Conservation (phyloP, 2,329 filamentous ascomycete genomes). For the Onygenales sp. region DNA sequence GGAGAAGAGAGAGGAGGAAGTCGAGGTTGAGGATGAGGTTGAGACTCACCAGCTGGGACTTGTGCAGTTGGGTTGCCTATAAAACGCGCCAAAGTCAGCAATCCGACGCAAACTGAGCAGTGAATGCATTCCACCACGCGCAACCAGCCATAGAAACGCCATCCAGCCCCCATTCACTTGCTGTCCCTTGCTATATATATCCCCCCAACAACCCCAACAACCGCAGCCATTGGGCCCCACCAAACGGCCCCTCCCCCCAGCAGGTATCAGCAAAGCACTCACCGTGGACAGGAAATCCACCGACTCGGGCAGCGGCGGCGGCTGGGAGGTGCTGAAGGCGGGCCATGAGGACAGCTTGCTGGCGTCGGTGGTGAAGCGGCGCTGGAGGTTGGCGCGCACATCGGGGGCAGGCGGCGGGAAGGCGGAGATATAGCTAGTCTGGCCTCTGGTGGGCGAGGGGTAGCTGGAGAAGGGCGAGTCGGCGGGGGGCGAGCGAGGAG, state of each 20-base stretch:
- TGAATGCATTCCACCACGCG: neutral
- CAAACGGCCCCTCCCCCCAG: neutral
- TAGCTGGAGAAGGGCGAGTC: slow-evolving; percentile 66
- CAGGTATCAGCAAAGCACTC: slow-evolving; percentile 20
- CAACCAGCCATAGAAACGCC: neutral
- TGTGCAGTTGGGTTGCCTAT: slow-evolving; percentile 18
- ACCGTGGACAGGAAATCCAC: slow-evolving; percentile 46
- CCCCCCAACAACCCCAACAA: neutral
- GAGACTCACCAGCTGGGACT: slow-evolving; percentile 18
- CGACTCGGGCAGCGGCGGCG: slow-evolving; percentile 44
- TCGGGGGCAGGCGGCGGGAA: slow-evolving; percentile 52
- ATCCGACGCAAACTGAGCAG: neutral
- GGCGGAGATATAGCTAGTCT: slow-evolving; percentile 52
- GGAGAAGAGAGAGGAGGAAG: slow-evolving; percentile 10
- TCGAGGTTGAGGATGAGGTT: neutral
- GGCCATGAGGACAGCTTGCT: slow-evolving; percentile 68
- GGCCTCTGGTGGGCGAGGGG: slow-evolving; percentile 61
- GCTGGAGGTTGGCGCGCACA: slow-evolving; percentile 66
- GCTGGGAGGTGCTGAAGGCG: slow-evolving; percentile 46
- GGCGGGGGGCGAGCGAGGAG: slow-evolving; percentile 66
- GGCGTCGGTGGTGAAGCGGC: slow-evolving; percentile 90
- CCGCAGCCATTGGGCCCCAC: neutral
- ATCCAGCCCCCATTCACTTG: neutral
- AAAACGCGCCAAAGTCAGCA: slow-evolving; percentile 4
- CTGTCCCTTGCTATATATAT: neutral